Percentiles rank a stretch among this genome's conserved stretches.
These are phyloP conservation scores for Trichosporon sp. DNA, from an alignment of 1,284 basidiomycete genomes.

Conservation along the genomic window DNA sequence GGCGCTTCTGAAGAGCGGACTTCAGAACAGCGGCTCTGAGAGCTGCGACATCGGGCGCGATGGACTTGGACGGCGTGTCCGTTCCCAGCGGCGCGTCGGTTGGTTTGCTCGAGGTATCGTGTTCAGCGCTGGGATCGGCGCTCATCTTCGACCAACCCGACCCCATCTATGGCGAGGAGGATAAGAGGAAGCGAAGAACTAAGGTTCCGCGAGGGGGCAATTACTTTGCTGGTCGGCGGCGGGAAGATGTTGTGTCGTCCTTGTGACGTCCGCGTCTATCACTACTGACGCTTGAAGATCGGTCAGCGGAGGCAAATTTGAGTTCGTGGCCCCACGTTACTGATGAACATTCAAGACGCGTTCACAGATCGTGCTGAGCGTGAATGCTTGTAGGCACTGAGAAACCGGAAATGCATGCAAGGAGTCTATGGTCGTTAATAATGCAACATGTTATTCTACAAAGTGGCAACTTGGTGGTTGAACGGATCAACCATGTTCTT, in stretches of 20 bases:
- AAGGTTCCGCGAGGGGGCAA: neutral
- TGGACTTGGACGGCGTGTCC: neutral
- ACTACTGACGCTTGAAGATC: neutral
- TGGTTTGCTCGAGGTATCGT: neutral
- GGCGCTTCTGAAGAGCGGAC: conserved; percentile 18
- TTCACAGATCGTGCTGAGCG: neutral
- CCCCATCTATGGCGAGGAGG: conserved; percentile 25
- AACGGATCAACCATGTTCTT: conserved; percentile 61
- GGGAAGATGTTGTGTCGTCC: neutral
- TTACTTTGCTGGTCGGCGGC: neutral
- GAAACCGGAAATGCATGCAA: neutral
- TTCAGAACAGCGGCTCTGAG: conserved; percentile 26
- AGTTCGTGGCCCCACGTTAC: neutral
- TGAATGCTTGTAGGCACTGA: neutral
- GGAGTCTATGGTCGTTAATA: neutral
- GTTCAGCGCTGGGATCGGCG: conserved; percentile 30
- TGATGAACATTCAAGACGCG: neutral
- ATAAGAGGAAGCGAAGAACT: neutral
- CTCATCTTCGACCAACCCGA: conserved; percentile 30
- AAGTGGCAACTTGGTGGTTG: conserved; percentile 34
- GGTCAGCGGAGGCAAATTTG: conserved; percentile 14
- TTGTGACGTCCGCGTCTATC: neutral
- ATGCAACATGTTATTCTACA: conserved; percentile 22
- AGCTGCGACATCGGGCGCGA: conserved; percentile 22
- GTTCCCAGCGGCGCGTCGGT: neutral